These are phyloP conservation scores for Phlyctochytrium arcticum DNA, from an alignment of 192 early-diverging fungal species.

Conservation along the genomic window DNA sequence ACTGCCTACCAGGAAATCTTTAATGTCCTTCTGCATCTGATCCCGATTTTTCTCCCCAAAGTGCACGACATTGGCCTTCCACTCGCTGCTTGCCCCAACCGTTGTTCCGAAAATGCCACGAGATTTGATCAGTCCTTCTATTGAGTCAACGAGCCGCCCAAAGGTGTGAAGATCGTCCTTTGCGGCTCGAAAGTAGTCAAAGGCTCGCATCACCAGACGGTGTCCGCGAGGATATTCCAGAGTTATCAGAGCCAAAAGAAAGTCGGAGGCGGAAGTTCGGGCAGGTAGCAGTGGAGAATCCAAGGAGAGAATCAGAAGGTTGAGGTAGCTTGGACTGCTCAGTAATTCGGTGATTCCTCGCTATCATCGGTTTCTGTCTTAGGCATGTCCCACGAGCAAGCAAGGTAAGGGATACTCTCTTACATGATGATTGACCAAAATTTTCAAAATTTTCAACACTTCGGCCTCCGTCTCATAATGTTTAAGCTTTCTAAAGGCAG, in stretches of 20 bases:
- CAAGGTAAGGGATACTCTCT: neutral
- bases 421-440: conserved; percentile 38
- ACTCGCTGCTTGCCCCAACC: conserved; percentile 5
- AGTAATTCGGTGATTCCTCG: conserved; percentile 35
- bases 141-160: conserved; percentile 13
- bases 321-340: conserved; percentile 28
- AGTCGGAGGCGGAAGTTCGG: conserved; percentile 35
- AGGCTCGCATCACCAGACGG: conserved; percentile 35
- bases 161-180: conserved; percentile 25
- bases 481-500: conserved; percentile 32
- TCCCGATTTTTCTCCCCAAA: conserved; percentile 27
- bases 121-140: conserved; percentile 26
- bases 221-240: conserved; percentile 45
- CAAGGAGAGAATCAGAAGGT: conserved; percentile 35
- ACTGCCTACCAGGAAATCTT: conserved; percentile 38
- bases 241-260: conserved; percentile 38
- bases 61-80: conserved; percentile 6
- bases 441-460: conserved; percentile 38
- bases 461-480: conserved; percentile 42
- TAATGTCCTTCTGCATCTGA: conserved; percentile 37
- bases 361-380: conserved; percentile 9
- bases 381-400: neutral
- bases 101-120: conserved; percentile 41
- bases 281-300: conserved; percentile 39
- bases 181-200: conserved; percentile 29